Percentiles rank a stretch among this genome's conserved stretches.
Conservation (phyloP, 129 eudicot species). For the Arctium lappa region DNA sequence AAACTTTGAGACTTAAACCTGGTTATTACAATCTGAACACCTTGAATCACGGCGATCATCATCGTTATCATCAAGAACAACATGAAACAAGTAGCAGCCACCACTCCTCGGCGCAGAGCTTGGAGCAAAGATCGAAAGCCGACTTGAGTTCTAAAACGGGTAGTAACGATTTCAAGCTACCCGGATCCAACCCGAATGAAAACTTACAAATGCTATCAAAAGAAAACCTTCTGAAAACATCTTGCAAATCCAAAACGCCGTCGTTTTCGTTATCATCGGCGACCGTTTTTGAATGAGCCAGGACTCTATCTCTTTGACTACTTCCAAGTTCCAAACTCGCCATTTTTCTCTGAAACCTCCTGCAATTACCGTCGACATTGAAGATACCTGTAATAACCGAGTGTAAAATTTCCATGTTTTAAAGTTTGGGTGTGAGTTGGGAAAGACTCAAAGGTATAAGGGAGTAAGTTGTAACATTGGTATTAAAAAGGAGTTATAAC, state of each 20-base stretch:
- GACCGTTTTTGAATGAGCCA: slow-evolving; percentile 40
- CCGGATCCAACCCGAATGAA: slow-evolving; percentile 67
- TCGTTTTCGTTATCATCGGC: background rate
- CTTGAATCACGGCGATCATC: background rate
- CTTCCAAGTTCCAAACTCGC: slow-evolving; percentile 67
- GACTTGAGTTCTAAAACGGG: slow-evolving; percentile 44
- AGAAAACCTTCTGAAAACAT: slow-evolving; percentile 51
- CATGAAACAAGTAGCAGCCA: slow-evolving; percentile 11
- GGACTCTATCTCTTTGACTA: slow-evolving; percentile 29
- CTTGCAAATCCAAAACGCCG: slow-evolving; percentile 50
- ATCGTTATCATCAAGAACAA: background rate
- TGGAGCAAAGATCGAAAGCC: slow-evolving; percentile 63
- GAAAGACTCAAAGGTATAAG: too few species aligned
- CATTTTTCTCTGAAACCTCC: slow-evolving; percentile 70
- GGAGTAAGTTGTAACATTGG: too few species aligned
- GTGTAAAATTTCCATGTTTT: too few species aligned
- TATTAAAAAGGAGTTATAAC: too few species aligned
- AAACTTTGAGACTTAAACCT: too few species aligned
- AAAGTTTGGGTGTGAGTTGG: too few species aligned
- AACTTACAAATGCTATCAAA: slow-evolving; percentile 62
- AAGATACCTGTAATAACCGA: slow-evolving; percentile 42
- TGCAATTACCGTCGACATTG: slow-evolving; percentile 63
- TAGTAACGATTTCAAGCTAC: slow-evolving; percentile 34
- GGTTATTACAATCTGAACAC: too few species aligned
- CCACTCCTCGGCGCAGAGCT: slow-evolving; percentile 32